Evolutionary conservation across 331 rosid genomes (phyloP), one percentile per base, ranked within the genome.

Genomic region (Dryas integrifolia): DNA sequence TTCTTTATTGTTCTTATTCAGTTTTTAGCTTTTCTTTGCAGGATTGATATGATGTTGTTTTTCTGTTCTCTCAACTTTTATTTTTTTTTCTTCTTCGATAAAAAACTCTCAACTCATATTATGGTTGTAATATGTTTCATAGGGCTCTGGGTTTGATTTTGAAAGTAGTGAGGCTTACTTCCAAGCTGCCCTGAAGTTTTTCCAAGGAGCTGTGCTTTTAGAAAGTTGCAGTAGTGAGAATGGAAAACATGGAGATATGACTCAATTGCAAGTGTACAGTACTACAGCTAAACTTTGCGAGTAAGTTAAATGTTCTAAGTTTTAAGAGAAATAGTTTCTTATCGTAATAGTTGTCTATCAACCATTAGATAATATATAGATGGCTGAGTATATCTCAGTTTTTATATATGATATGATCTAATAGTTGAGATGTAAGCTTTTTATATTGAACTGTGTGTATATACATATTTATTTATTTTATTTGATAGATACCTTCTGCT

Each of bases 171-270:
- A 85, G 82, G 88, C 90, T 77, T 91, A 85, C 80, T 85, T 88
- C 66, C 87, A 88, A 82, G 88, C 97, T 80, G 92, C 89, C 82
- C 80, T 88, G 75, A 85, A 85, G 82, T 90, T 82, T 88, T 92
- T 90, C 76, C 92, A 78, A 67, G 92, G 90, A 72, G 88, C 95
- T 21, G 77, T 72, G n/a, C 85, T 86, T 82, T 67, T 84, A 53
- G 97, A 88, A 76, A 65, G 71, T 72, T 77, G 76, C 67, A 52
- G 79, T 48, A 70, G 71, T 53, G 90, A 81, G 63, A 74, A 69
- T 79, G 81, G 84, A 74, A 91, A 80, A 79, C 79, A 67, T 49
- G 89, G 82, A 65, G 89, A 83, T 65, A 70, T 49, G 82, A 79
- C 65, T 75, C 92, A 64, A 71, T 66, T 85, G 76, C 89, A 85